Evolutionary conservation across 179 eudicot genomes (phyloP), one percentile per base, ranked within the genome.

Genomic region (Camellia oleifera): DNA sequence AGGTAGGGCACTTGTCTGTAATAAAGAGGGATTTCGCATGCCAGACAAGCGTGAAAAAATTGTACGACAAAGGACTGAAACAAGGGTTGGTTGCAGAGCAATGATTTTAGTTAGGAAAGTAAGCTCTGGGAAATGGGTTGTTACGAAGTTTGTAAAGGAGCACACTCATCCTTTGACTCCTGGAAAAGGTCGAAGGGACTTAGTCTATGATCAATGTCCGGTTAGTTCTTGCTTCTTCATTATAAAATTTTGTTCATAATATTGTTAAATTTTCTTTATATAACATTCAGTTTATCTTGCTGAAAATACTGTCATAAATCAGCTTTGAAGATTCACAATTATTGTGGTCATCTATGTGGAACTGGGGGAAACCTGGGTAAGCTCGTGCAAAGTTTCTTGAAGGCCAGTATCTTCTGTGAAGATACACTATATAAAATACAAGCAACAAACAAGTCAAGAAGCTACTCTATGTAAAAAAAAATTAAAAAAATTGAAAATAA

Each of bases 11-110:
- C 89, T 94, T 85, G 98, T 94, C 50, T 94, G 98, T 85, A 94
- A 94, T 76, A 94, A 90, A 86, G 98, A 94, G 86, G 97, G 98
- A 23, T 92, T 84, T 77, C 87, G 93, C 66, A 82, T 88, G 86
- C 87, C 95, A 57, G 94, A 91, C 76, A 94, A 89, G 68, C 94
- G 97, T 52, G 98, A 92, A 75, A 92, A 89, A 81, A 90, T 94
- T 82, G 90, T 92, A 45, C 81, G 98, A 84, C 97, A 90, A 81
- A 87, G 98, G 80, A 91, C 80, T 18, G 98, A 91, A 82, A 94
- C 98, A 48, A 86, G 98, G 85, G 97, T 92, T 61, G 98, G 98
- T 75, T 94, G 98, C 86, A 88, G 92, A 80, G 97, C 97, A 20
- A 94, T 93, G 97, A 90, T 94, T 83, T 88, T 91, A 81, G 92